Conservation (phyloP, 2,329 filamentous ascomycete genomes). For the Penicillium sp. region DNA sequence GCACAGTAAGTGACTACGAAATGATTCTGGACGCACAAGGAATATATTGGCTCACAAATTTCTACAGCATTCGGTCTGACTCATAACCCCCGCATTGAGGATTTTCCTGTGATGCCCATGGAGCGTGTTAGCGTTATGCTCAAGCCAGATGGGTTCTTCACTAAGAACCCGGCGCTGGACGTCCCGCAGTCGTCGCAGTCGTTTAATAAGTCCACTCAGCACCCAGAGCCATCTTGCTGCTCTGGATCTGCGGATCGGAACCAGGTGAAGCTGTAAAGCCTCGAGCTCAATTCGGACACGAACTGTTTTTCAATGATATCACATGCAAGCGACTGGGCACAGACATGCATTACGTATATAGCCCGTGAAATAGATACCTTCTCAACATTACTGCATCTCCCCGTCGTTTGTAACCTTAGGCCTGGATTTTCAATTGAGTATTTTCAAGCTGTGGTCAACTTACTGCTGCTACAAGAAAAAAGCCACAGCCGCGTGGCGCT, state of each 20-base stretch:
- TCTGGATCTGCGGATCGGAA: constrained; percentile 28
- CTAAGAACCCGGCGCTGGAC: constrained; percentile 54
- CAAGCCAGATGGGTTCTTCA: constrained; percentile 56
- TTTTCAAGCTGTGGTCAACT: constrained; percentile 35
- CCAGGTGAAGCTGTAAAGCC: constrained; percentile 32
- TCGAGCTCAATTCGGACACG: background rate
- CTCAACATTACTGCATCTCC: background rate
- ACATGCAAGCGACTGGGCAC: background rate
- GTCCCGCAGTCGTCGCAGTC: constrained; percentile 47
- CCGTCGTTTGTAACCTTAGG: background rate
- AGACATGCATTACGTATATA: background rate
- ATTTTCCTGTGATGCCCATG: constrained; percentile 69
- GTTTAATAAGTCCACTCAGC: constrained; percentile 45
- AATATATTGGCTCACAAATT: constrained; percentile 10
- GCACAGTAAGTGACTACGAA: constrained; percentile 38
- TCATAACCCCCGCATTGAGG: constrained; percentile 65
- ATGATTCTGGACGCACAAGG: background rate
- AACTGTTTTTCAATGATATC: background rate
- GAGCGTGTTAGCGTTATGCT: constrained; percentile 56
- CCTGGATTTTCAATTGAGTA: constrained; percentile 11
- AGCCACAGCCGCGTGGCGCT: constrained; percentile 25
- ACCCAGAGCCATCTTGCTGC: constrained; percentile 34
- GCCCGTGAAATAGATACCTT: constrained; percentile 1
- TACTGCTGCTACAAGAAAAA: constrained; percentile 31
- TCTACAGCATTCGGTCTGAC: constrained; percentile 58